Evolutionary conservation across 2,329 filamentous ascomycete genomes (phyloP), one percentile per base, ranked within the genome.

Genomic region (Clonostachys chloroleuca): DNA sequence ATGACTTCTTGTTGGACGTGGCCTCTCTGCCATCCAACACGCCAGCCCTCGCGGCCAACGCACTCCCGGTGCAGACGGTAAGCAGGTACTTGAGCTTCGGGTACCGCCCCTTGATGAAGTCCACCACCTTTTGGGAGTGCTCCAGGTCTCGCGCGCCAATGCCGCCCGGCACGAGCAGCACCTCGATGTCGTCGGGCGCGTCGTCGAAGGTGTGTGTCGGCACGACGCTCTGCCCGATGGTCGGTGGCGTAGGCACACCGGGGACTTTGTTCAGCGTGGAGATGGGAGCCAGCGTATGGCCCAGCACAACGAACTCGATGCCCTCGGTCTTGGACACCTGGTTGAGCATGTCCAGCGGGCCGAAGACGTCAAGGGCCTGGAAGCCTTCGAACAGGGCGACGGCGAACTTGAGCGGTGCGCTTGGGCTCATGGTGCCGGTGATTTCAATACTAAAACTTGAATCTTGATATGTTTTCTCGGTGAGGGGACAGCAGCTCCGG

Each of bases 11-110:
- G 56, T 86, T 86, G 1, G 77, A 79, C 1, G 83, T 87, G 2
- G 81, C 84, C 14, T 64, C 64, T 39, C 65, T 70, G 0, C 77
- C 77, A 48, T 85, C 71, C 13, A 87, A 59, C 1, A 84, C 56
- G 0, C 81, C 82, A 0, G 81, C 67, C 18, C 68, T 62, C 0
- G 82, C 81, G 0, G 77, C 66, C 6, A 83, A 58, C 3, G 72
- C 70, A 3, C 75, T 67, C 0, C 83, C 83, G 0, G 80, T 86
- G 56, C 84, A 87, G 0, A 86, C 73, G 0, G 78, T 83, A n/a
- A 86, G 63, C 6, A 83, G 54, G 49, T 77, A 79, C 43, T 67
- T 59, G 7, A 82, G 52, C 8, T 63, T 62, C 0, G 72, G 67
- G 50, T 70, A 77, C 5, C 56, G 53, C 0, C 59, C 53, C 5